Evolutionary conservation across 768 basidiomycete genomes (phyloP).

Genomic region (Auricularia sp.): DNA sequence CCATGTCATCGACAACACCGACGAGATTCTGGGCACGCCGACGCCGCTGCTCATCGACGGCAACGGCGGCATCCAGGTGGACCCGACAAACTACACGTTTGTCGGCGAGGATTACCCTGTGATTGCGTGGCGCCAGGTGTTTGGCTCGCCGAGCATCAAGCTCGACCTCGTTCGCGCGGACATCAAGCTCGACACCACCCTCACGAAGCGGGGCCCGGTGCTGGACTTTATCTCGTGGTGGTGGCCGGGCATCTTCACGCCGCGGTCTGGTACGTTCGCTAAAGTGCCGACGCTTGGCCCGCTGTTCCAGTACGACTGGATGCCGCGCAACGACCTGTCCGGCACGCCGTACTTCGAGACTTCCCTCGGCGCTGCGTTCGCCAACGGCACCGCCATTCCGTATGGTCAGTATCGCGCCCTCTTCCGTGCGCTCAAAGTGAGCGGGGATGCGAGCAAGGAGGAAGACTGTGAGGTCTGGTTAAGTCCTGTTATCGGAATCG

Average conservation of each 20-base stretch:
- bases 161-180: conserved; percentile 38
- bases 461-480: conserved; percentile 36
- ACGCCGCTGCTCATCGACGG: conserved; percentile 34
- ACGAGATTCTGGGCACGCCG: conserved; percentile 33
- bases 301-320: conserved; percentile 35
- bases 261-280: conserved; percentile 19
- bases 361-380: conserved; percentile 11
- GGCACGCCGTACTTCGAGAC: neutral
- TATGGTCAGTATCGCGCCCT: conserved; percentile 33
- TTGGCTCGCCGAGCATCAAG: conserved; percentile 38
- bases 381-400: conserved; percentile 32
- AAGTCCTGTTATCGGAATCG: conserved; percentile 20
- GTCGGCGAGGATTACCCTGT: conserved; percentile 20
- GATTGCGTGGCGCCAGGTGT: conserved; percentile 12
- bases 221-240: neutral
- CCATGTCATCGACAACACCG: conserved; percentile 42
- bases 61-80: conserved; percentile 29
- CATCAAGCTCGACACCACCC: conserved; percentile 30
- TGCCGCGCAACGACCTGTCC: conserved; percentile 28
- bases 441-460: conserved; percentile 29
- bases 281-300: conserved; percentile 39
- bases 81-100: conserved; percentile 38
- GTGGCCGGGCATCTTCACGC: neutral
- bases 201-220: conserved; percentile 19
- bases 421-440: conserved; percentile 33